Percentiles rank a stretch among this genome's conserved stretches.
Evolutionary conservation across 148 eudicot genomes (phyloP).

Genomic region (Rhododendron ovatum): DNA sequence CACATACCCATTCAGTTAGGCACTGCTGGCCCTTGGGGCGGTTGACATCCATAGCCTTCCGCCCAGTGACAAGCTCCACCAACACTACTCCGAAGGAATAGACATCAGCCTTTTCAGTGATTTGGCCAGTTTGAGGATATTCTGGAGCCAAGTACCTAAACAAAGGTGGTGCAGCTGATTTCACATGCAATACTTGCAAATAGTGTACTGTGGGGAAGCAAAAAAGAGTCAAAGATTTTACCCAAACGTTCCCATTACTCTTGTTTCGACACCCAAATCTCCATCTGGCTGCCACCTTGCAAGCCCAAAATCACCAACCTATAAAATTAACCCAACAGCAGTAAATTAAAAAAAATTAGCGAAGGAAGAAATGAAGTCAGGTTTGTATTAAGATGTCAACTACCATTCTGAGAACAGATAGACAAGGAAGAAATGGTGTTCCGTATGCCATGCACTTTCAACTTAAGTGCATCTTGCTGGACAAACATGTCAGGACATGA

Average conservation of each 20-base stretch:
- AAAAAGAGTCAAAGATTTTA: slow-evolving; percentile 17
- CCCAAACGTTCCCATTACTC: slow-evolving; percentile 93
- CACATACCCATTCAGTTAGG: slow-evolving; percentile 75
- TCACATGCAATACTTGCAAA: neutral
- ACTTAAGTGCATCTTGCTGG: neutral
- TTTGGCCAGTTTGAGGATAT: slow-evolving; percentile 87
- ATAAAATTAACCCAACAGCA: neutral
- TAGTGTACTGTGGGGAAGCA: neutral
- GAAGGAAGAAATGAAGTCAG: neutral
- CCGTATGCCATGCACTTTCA: neutral
- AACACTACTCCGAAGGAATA: slow-evolving; percentile 84
- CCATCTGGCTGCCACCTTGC: slow-evolving; percentile 94
- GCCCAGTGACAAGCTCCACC: slow-evolving; percentile 75
- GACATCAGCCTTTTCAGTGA: slow-evolving; percentile 88
- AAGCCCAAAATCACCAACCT: slow-evolving; percentile 97
- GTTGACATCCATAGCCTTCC: slow-evolving; percentile 79
- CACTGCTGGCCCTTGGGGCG: slow-evolving; percentile 87
- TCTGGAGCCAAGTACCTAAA: slow-evolving; percentile 89
- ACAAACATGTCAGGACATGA: neutral
- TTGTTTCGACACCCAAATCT: slow-evolving; percentile 61
- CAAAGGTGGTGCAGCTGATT: neutral
- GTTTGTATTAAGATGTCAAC: neutral
- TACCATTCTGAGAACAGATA: neutral
- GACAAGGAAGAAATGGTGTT: neutral
- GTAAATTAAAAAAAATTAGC: neutral